phyloP scores from a whole-genome alignment of 2,329 filamentous ascomycete genomes.

The Onygenales sp. region DNA sequence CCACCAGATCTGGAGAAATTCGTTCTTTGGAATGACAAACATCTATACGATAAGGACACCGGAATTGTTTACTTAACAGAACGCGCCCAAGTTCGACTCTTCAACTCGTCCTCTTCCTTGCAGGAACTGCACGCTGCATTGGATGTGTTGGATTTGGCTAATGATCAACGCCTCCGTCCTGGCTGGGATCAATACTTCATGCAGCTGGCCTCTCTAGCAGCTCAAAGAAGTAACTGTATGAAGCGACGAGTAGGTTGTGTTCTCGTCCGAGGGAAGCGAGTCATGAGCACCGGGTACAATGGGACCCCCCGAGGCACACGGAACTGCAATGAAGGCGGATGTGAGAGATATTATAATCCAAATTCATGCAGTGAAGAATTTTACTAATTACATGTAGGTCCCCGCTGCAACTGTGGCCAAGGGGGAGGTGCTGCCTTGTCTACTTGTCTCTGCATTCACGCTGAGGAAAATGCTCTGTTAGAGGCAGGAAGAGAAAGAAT shows the following conservation, averaged over 20 bases:
- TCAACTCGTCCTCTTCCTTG: constrained; percentile 72
- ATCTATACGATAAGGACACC: constrained; percentile 58
- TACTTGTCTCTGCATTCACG: constrained; percentile 93
- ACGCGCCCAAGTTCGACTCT: constrained; percentile 70
- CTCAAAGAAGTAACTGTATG: constrained; percentile 93
- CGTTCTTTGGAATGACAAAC: constrained; percentile 56
- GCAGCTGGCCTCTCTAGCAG: constrained; percentile 85
- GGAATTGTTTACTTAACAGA: constrained; percentile 70
- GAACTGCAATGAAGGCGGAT: constrained; percentile 92
- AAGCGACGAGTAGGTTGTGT: constrained; percentile 93
- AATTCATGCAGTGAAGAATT: background rate
- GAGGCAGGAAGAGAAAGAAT: constrained; percentile 91
- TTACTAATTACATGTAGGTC: constrained; percentile 26
- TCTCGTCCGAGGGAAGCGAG: constrained; percentile 72
- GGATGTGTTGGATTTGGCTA: constrained; percentile 62
- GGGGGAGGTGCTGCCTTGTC: constrained; percentile 63
- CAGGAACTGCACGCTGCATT: constrained; percentile 64
- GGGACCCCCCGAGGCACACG: constrained; percentile 81
- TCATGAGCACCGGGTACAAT: constrained; percentile 95
- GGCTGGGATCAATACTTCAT: constrained; percentile 98
- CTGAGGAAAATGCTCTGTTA: constrained; percentile 91
- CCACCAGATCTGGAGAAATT: constrained; percentile 50
- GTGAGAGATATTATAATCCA: constrained; percentile 31
- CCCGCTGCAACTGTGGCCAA: constrained; percentile 69
- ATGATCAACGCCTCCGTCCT: constrained; percentile 71